Evolutionary conservation across 768 basidiomycete species (phyloP).

Genomic region (Lactarius sanguifluus): DNA sequence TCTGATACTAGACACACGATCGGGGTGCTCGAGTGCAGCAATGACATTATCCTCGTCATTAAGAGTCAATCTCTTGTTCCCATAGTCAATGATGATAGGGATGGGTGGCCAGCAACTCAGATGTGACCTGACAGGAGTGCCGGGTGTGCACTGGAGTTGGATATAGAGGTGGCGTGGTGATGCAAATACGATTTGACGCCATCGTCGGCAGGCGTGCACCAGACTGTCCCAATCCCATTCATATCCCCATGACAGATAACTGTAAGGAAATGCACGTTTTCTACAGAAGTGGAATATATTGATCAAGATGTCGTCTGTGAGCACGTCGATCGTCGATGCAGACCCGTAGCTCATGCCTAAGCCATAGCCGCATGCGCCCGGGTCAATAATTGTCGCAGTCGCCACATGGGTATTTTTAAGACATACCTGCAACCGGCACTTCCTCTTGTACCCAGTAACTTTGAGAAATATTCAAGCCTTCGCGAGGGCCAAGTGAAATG

Average conservation of each 20-base stretch:
- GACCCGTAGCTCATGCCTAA: background rate
- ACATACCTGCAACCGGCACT: background rate
- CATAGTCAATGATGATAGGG: background rate
- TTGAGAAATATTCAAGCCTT: too few relatives aligned
- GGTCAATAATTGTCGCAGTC: background rate
- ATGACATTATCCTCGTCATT: background rate
- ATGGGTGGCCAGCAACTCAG: background rate
- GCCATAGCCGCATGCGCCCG: background rate
- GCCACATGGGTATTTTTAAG: background rate
- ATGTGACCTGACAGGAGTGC: background rate
- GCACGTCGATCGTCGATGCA: background rate
- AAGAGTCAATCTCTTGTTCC: rapidly evolving
- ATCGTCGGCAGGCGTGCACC: background rate
- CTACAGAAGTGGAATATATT: background rate
- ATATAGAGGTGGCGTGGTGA: background rate
- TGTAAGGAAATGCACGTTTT: too few relatives aligned
- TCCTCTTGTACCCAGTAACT: too few relatives aligned
- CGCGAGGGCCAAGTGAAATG: too few relatives aligned
- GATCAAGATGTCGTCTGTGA: background rate
- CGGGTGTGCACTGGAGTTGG: background rate
- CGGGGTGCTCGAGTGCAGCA: background rate
- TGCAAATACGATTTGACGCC: background rate
- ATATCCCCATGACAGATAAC: background rate
- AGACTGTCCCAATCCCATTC: background rate
- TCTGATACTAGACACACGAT: background rate